Percentiles rank a stretch among this genome's conserved stretches.
These are phyloP conservation scores for Microcyclosporella mali DNA, from an alignment of 2,329 filamentous ascomycete genomes.

Conservation along the genomic window DNA sequence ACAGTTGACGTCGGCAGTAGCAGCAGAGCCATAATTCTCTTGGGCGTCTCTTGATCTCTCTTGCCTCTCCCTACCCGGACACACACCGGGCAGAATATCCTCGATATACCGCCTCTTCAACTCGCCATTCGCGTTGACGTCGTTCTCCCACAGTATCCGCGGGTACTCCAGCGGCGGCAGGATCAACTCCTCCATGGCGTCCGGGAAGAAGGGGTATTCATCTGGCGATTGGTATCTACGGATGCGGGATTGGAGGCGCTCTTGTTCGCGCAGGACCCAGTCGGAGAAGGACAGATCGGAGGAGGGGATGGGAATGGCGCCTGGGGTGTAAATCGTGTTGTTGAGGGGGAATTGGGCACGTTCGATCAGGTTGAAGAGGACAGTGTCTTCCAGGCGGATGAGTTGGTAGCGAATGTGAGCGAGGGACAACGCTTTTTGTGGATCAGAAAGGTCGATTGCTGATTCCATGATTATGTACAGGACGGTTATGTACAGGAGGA, in stretches of 20 bases:
- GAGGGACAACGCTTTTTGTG: conserved; percentile 78
- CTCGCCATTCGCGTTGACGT: conserved; percentile 82
- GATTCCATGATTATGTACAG: conserved; percentile 89
- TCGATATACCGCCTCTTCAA: conserved; percentile 82
- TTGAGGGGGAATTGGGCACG: conserved; percentile 96
- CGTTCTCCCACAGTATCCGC: conserved; percentile 75
- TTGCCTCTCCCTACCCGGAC: conserved; percentile 65
- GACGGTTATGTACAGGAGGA: no score
- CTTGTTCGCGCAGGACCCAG: conserved; percentile 87
- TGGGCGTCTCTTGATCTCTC: conserved; percentile 72
- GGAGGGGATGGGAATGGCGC: conserved; percentile 71
- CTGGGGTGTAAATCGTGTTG: conserved; percentile 74
- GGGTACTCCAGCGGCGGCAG: conserved; percentile 87
- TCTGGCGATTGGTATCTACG: conserved; percentile 93
- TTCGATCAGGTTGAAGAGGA: conserved; percentile 94
- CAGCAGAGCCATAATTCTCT: conserved; percentile 92
- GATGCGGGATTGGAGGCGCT: conserved; percentile 84
- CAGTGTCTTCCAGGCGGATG: conserved; percentile 94
- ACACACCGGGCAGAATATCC: conserved; percentile 76
- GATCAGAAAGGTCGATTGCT: conserved; percentile 80
- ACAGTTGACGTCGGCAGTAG: conserved; percentile 83
- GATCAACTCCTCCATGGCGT: conserved; percentile 70
- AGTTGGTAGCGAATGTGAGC: conserved; percentile 72
- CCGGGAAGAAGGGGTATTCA: conserved; percentile 94
- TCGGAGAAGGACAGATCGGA: conserved; percentile 76